These are phyloP conservation scores for Ilyonectria mors-panacis DNA, from an alignment of 2,329 filamentous ascomycete genomes.

Conservation along the genomic window DNA sequence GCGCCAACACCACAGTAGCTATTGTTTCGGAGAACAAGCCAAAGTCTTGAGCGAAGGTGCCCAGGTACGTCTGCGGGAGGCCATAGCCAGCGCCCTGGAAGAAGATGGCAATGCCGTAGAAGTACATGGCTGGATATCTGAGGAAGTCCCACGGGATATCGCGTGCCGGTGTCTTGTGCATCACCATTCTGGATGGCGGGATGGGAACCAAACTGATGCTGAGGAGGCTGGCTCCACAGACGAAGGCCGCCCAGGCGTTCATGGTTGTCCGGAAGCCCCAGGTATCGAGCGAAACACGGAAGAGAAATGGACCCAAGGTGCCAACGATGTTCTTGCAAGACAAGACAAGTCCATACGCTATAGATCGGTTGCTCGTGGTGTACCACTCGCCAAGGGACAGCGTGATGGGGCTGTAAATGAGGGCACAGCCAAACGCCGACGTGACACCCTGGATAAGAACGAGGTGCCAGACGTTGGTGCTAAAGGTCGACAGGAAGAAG, in stretches of 20 bases:
- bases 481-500: constrained; percentile 34
- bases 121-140: constrained; percentile 22
- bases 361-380: constrained; percentile 26
- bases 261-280: constrained; percentile 32
- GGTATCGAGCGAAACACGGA: constrained; percentile 28
- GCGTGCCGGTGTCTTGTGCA: not conserved
- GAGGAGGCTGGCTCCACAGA: constrained; percentile 20
- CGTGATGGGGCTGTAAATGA: constrained; percentile 35
- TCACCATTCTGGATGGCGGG: constrained; percentile 10
- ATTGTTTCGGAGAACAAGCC: constrained; percentile 24
- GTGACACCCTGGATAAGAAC: constrained; percentile 32
- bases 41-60: constrained; percentile 29
- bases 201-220: constrained; percentile 24
- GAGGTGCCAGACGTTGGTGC: constrained; percentile 32
- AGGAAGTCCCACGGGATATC: constrained; percentile 28
- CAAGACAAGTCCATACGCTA: constrained; percentile 35
- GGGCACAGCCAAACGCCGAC: constrained; percentile 31
- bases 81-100: constrained; percentile 34
- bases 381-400: constrained; percentile 39
- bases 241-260: constrained; percentile 28
- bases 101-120: constrained; percentile 30
- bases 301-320: constrained; percentile 30
- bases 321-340: constrained; percentile 37
- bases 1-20: constrained; percentile 28
- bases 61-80: constrained; percentile 37